phyloP scores from a whole-genome alignment of 176 grass and related monocot species.

The Raddia guianensis region DNA sequence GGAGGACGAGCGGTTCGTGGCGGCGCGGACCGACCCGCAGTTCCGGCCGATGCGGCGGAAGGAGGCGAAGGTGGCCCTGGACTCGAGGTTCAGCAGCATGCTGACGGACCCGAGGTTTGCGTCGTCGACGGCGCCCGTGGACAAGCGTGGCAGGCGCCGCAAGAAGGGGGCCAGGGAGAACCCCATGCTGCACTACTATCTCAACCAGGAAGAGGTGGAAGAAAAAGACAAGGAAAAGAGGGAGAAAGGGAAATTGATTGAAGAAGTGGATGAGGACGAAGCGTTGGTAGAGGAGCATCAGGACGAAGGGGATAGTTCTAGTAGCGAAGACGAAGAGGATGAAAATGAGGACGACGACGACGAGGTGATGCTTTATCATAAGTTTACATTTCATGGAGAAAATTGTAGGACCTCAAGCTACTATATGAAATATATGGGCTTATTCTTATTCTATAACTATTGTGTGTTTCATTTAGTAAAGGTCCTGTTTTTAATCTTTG shows the following conservation, averaged over 20 bases:
- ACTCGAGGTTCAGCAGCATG: conserved; percentile 74
- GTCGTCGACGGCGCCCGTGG: conserved; percentile 55
- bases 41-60: conserved; percentile 77
- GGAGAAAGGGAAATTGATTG: conserved; percentile 16
- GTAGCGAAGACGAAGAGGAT: conserved; percentile 46
- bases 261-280: conserved; percentile 38
- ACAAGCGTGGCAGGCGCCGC: conserved; percentile 70
- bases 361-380: conserved; percentile 42
- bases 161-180: conserved; percentile 51
- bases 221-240: conserved; percentile 10
- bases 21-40: conserved; percentile 60
- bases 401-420: background rate
- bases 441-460: background rate
- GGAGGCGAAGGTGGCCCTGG: conserved; percentile 74
- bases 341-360: conserved; percentile 57
- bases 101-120: conserved; percentile 69
- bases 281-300: conserved; percentile 36
- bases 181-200: conserved; percentile 75
- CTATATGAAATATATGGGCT: background rate
- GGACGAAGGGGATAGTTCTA: conserved; percentile 53
- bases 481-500: background rate
- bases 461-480: background rate
- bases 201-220: conserved; percentile 44
- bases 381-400: background rate
- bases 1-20: conserved; percentile 67